A percentile compares a stretch with the other conserved stretches of the same genome.
Evolutionary conservation across 768 basidiomycete species (phyloP).

Genomic region (Podaxis pistillaris): DNA sequence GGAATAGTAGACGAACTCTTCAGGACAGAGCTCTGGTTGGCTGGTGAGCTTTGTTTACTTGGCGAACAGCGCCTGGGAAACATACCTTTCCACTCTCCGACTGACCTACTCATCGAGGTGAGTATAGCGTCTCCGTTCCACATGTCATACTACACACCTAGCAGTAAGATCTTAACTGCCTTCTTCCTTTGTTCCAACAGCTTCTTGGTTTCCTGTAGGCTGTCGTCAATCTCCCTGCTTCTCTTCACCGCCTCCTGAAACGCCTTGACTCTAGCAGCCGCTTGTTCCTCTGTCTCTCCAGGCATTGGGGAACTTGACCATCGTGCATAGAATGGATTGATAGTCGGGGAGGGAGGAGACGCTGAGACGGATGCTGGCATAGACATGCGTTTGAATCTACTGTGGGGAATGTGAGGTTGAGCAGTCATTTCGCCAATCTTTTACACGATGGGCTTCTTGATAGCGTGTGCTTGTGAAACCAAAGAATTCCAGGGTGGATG

Average conservation of each 20-base stretch:
- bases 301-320: constrained; percentile 25
- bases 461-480: background rate
- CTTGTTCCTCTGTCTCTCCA: constrained; percentile 34
- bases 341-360: constrained; percentile 13
- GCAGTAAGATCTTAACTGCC: constrained; percentile 52
- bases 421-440: background rate
- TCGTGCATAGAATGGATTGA: constrained; percentile 29
- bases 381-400: constrained; percentile 5
- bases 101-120: constrained; percentile 38
- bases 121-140: background rate
- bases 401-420: background rate
- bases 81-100: constrained; percentile 57
- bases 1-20: constrained; percentile 34
- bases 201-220: constrained; percentile 43
- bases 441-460: background rate
- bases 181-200: constrained; percentile 47
- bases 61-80: background rate
- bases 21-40: constrained; percentile 43
- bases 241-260: constrained; percentile 41
- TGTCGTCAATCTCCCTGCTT: constrained; percentile 49
- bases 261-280: constrained; percentile 29
- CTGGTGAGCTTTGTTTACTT: background rate
- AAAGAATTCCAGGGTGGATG: background rate
- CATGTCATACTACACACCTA: constrained; percentile 36
- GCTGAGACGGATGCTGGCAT: constrained; percentile 1